Conservation (phyloP, 2,329 filamentous ascomycete species). For the Albifimbria verrucaria region DNA sequence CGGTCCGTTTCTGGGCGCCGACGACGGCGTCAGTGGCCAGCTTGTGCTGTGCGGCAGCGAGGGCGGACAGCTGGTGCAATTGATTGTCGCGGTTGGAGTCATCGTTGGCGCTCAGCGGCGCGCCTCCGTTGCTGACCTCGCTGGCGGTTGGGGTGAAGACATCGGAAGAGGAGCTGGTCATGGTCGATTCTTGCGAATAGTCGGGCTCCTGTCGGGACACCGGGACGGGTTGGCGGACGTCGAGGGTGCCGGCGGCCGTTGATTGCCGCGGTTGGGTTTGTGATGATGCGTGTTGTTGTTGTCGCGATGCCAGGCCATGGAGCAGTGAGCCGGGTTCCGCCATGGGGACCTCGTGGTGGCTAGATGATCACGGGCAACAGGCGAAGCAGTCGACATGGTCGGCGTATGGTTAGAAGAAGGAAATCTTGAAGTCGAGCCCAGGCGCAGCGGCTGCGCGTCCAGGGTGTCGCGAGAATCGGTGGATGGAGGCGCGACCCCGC, state of each 20-base stretch:
- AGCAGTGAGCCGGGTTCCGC: not conserved
- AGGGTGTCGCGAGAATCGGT: not conserved
- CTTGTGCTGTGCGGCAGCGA: constrained; percentile 52
- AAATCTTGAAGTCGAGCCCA: too few species aligned
- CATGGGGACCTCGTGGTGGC: not conserved
- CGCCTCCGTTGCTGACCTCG: constrained; percentile 14
- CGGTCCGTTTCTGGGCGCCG: constrained; percentile 66
- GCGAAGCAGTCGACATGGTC: not conserved
- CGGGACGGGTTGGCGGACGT: not conserved
- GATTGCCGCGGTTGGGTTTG: not conserved
- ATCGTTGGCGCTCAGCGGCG: constrained; percentile 14
- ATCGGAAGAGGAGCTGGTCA: constrained; percentile 21
- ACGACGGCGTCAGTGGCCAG: constrained; percentile 36
- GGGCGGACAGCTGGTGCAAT: constrained; percentile 54
- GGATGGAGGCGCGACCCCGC: not conserved
- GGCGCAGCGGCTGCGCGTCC: not conserved
- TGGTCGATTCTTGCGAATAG: constrained; percentile 24
- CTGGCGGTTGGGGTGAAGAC: constrained; percentile 25
- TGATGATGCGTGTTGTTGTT: not conserved
- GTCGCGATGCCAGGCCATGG: not conserved
- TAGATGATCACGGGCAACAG: not conserved
- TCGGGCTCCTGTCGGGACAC: constrained; percentile 7
- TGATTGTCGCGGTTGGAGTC: constrained; percentile 54
- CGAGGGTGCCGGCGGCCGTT: not conserved
- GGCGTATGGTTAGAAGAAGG: not conserved